A percentile compares a stretch with the other conserved stretches of the same genome.
phyloP scores from a whole-genome alignment of 495 filamentous ascomycete species.

The Viridothelium virens region DNA sequence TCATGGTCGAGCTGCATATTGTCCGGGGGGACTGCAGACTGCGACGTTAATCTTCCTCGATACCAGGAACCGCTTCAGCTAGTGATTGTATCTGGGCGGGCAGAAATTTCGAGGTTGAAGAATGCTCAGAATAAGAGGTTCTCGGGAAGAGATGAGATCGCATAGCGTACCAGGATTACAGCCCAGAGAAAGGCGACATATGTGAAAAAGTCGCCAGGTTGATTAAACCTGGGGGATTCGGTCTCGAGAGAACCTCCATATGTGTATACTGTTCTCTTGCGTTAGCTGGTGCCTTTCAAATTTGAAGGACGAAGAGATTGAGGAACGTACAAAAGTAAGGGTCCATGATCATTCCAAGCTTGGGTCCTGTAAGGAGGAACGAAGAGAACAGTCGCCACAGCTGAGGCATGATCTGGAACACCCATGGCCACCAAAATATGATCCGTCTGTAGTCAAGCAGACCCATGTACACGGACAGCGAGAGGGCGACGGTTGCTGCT shows the following conservation, averaged over 20 bases:
- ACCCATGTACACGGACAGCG: constrained; percentile 53
- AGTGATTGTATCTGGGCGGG: constrained; percentile 70
- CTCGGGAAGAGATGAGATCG: constrained; percentile 17
- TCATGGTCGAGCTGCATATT: constrained; percentile 74
- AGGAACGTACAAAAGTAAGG: constrained; percentile 64
- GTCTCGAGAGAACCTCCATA: constrained; percentile 58
- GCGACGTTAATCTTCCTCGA: constrained; percentile 89
- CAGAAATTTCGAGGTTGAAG: constrained; percentile 77
- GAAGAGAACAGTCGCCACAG: constrained; percentile 60
- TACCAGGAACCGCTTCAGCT: constrained; percentile 97
- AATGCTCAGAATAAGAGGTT: constrained; percentile 19
- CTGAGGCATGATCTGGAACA: constrained; percentile 60
- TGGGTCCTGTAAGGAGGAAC: constrained; percentile 62
- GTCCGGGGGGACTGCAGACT: constrained; percentile 58
- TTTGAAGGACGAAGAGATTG: background rate
- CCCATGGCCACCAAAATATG: constrained; percentile 47
- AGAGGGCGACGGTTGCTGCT: constrained; percentile 54
- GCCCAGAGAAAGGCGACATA: constrained; percentile 56
- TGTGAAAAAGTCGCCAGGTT: constrained; percentile 60
- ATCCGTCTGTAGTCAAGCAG: constrained; percentile 49
- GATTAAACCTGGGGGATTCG: constrained; percentile 50
- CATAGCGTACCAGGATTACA: constrained; percentile 54
- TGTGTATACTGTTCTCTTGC: constrained; percentile 45
- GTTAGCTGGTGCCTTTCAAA: background rate
- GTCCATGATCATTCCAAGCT: constrained; percentile 65